phyloP scores from a whole-genome alignment of 1,284 basidiomycete genomes.

The Termitomyces sp. region DNA sequence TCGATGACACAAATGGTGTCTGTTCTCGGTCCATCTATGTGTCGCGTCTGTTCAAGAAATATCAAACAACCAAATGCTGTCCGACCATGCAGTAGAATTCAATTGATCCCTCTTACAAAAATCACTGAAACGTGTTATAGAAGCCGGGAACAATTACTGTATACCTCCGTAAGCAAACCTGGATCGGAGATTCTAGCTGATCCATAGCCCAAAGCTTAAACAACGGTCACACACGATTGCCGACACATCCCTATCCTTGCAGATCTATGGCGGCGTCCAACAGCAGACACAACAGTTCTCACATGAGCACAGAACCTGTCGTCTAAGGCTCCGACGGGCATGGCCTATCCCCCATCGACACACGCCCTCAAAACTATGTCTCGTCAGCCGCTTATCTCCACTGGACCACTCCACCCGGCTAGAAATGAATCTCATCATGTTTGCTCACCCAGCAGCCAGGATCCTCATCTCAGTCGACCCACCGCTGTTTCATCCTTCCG shows the following conservation, averaged over 20 bases:
- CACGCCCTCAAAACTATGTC: background rate
- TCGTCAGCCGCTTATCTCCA: conserved; percentile 8
- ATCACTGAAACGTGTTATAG: conserved; percentile 1
- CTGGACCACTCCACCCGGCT: background rate
- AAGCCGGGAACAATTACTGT: conserved; percentile 3
- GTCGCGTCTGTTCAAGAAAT: background rate
- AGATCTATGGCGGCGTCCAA: background rate
- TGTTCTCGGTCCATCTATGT: background rate
- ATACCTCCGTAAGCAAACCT: background rate
- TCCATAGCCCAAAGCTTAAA: conserved; percentile 11
- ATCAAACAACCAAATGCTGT: background rate
- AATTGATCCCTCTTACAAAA: background rate
- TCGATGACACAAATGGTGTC: background rate
- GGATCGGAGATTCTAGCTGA: conserved; percentile 12
- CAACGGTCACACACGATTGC: background rate
- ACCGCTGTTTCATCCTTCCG: background rate
- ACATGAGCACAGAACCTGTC: background rate
- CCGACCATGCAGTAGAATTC: too few relatives aligned
- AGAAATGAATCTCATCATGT: background rate
- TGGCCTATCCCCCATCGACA: background rate
- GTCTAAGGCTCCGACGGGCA: background rate
- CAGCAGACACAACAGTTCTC: background rate
- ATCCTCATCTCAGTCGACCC: background rate
- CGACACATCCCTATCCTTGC: background rate
- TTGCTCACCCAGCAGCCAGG: background rate